A percentile compares a stretch with the other conserved stretches of the same genome.
Evolutionary conservation across 169 alveolate species (phyloP).

Genomic region (Hammondia hammondi): DNA sequence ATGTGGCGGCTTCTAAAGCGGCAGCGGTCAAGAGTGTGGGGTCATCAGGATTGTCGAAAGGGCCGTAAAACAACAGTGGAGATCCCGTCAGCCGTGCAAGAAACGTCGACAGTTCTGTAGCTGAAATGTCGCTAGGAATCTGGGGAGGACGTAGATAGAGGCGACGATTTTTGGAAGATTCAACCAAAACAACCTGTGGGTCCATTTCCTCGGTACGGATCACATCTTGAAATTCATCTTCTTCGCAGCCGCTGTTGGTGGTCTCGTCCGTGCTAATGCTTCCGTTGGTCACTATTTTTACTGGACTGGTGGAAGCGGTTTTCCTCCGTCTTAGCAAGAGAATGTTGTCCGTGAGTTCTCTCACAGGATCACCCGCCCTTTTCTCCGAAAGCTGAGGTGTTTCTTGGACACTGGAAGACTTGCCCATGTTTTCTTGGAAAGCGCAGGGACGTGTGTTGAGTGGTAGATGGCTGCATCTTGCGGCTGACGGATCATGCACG

Average conservation of each 20-base stretch:
- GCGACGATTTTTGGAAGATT: neutral
- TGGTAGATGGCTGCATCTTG: neutral
- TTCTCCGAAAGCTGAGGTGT: neutral
- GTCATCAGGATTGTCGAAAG: neutral
- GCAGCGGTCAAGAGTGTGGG: neutral
- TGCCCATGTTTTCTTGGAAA: neutral
- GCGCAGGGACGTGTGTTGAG: neutral
- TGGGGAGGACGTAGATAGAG: conserved; percentile 17
- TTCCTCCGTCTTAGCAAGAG: neutral
- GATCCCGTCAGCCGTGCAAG: neutral
- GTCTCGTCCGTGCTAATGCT: too few relatives aligned
- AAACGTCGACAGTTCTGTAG: neutral
- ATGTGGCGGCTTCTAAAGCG: neutral
- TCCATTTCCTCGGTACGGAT: too few relatives aligned
- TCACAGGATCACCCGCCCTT: neutral
- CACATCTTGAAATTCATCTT: too few relatives aligned
- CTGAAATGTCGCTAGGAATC: conserved; percentile 5
- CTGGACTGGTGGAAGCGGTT: too few relatives aligned
- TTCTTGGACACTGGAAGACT: neutral
- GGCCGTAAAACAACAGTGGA: conserved; percentile 21
- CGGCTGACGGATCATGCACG: neutral
- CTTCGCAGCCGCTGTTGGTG: too few relatives aligned
- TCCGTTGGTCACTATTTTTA: too few relatives aligned
- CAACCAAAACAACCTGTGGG: too few relatives aligned
- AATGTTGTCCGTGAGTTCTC: neutral